A percentile compares a stretch with the other conserved stretches of the same genome.
phyloP scores from a whole-genome alignment of 345 rosid genomes.

The Acer campestre region DNA sequence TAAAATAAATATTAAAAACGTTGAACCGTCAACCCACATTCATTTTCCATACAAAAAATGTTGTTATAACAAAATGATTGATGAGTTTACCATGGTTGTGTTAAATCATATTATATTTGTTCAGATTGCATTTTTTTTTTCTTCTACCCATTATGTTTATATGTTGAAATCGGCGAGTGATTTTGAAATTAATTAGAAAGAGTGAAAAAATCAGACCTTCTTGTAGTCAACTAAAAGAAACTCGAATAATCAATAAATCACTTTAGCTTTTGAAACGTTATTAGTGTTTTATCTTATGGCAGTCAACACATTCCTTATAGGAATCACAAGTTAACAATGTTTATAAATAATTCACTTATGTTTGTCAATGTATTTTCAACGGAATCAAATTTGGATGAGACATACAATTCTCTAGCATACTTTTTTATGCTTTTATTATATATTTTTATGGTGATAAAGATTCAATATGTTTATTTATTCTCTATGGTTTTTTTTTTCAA shows the following conservation, averaged over 20 bases:
- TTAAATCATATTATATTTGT: too few species aligned
- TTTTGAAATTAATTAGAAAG: conserved; percentile 32
- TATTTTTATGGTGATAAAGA: not conserved
- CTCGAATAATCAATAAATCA: conserved; percentile 93
- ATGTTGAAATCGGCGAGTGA: too few species aligned
- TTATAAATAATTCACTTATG: conserved; percentile 95
- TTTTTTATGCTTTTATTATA: conserved; percentile 23
- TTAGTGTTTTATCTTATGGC: conserved; percentile 82
- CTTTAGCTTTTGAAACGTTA: conserved; percentile 85
- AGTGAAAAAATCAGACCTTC: conserved; percentile 84
- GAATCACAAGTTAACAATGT: conserved; percentile 93
- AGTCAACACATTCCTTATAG: conserved; percentile 89
- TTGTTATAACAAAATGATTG: too few species aligned
- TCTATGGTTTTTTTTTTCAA: not conserved
- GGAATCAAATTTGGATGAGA: conserved; percentile 87
- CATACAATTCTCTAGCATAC: conserved; percentile 82
- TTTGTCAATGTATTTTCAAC: conserved; percentile 90
- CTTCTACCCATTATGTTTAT: too few species aligned
- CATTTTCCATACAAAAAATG: too few species aligned
- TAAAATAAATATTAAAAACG: too few species aligned
- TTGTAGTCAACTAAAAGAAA: conserved; percentile 85
- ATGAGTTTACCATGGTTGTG: too few species aligned
- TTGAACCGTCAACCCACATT: too few species aligned
- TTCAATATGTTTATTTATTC: too few species aligned
- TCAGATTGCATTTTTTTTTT: too few species aligned